Evolutionary conservation across 2,329 filamentous ascomycete species (phyloP).

Genomic region (Cordyceps fumosorosea): DNA sequence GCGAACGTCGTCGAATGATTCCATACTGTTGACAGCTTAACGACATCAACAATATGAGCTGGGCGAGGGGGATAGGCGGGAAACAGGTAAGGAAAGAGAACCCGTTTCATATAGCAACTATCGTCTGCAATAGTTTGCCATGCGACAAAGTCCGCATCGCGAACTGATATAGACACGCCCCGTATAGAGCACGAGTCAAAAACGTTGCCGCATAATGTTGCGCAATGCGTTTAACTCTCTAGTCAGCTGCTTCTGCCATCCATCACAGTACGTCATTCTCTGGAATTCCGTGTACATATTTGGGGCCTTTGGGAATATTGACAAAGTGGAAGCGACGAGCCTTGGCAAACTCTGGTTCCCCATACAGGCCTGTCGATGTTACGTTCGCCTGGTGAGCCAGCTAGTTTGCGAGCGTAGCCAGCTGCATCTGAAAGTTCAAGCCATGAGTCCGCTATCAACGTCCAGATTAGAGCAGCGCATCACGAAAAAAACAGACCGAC

Average conservation of each 20-base stretch:
- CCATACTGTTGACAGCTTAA: too few species aligned
- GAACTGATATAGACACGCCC: not conserved
- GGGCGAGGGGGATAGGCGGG: not conserved
- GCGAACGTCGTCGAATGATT: too few species aligned
- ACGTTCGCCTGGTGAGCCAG: too few species aligned
- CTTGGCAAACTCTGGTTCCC: too few species aligned
- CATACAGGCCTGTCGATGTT: too few species aligned
- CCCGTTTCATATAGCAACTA: not conserved
- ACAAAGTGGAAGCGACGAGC: too few species aligned
- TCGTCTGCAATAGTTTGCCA: not conserved
- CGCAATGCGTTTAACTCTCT: not conserved
- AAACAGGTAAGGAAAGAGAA: not conserved
- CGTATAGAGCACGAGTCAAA: not conserved
- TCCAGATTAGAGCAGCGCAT: too few species aligned
- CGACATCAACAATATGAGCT: too few species aligned
- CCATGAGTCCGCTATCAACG: too few species aligned
- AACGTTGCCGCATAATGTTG: not conserved
- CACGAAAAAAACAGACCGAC: too few species aligned
- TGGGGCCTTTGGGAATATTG: not conserved
- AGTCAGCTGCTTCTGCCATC: not conserved
- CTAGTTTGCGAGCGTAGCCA: too few species aligned
- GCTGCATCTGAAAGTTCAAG: too few species aligned
- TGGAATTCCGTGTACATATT: not conserved
- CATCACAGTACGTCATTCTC: not conserved
- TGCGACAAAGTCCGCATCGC: not conserved